These are phyloP conservation scores for Cercospora brassicicola DNA, from an alignment of 2,329 filamentous ascomycete species.

Conservation along the genomic window DNA sequence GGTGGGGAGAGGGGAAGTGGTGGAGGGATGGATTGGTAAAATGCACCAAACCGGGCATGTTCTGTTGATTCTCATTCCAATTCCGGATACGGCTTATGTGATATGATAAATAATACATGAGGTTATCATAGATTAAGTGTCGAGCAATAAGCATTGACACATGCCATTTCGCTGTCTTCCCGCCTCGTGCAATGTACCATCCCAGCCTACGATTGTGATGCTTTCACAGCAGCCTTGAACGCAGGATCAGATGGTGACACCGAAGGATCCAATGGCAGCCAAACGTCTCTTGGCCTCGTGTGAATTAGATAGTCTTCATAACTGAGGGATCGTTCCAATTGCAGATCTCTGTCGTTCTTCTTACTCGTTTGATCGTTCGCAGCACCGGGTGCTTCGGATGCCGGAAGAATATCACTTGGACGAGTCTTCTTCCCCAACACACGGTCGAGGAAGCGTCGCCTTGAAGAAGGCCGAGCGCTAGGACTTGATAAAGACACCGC, in stretches of 20 bases:
- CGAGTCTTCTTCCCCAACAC: not conserved
- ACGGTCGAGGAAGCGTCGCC: not conserved
- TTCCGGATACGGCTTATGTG: not conserved
- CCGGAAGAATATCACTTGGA: not conserved
- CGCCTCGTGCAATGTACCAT: not conserved
- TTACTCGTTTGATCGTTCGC: not conserved
- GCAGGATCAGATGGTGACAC: constrained; percentile 8
- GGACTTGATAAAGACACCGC: not conserved
- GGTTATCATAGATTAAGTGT: not conserved
- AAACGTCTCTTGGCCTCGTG: constrained; percentile 3
- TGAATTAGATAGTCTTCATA: constrained; percentile 8
- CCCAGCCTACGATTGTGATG: not conserved
- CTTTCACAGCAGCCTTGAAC: constrained; percentile 6
- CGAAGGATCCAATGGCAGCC: constrained; percentile 8
- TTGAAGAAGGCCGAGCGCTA: not conserved
- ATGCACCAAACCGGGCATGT: not conserved
- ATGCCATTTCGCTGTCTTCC: not conserved
- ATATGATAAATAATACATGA: not conserved
- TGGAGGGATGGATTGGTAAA: constrained; percentile 47
- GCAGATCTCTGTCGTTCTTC: not conserved
- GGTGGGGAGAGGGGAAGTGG: constrained; percentile 46
- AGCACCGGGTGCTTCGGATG: not conserved
- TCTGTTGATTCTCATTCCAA: not conserved
- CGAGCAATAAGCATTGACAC: not conserved
- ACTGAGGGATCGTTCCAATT: not conserved